Evolutionary conservation across 768 basidiomycete genomes (phyloP).

Genomic region (Coprinopsis strossmayeri): DNA sequence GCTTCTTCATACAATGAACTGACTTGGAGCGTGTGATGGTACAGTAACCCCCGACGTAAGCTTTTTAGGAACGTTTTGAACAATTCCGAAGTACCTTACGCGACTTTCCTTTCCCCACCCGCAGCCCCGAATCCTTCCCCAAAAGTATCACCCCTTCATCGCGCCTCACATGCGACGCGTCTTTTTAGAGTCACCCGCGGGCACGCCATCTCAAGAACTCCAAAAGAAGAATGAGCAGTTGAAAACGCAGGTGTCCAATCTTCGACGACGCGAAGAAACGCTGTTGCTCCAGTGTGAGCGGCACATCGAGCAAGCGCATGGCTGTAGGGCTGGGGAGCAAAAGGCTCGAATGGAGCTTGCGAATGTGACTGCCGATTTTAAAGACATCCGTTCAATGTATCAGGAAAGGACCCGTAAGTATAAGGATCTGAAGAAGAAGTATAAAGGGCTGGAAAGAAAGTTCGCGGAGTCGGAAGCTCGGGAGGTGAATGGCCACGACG

Average conservation of each 20-base stretch:
- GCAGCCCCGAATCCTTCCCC: slow-evolving; percentile 30
- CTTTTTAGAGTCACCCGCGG: slow-evolving; percentile 10
- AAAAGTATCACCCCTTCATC: slow-evolving; percentile 38
- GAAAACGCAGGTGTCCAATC: neutral
- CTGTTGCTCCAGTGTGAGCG: slow-evolving; percentile 6
- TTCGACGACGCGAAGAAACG: neutral
- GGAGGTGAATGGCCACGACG: no score
- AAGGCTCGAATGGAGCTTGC: slow-evolving; percentile 1
- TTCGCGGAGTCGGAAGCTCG: no score
- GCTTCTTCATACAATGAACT: no score
- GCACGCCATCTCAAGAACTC: neutral
- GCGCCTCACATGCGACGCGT: slow-evolving; percentile 30
- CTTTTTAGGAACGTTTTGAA: slow-evolving; percentile 13
- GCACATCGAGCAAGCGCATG: slow-evolving; percentile 1
- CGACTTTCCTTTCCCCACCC: neutral
- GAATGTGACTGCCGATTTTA: neutral
- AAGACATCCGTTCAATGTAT: no score
- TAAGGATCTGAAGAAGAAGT: no score
- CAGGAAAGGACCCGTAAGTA: no score
- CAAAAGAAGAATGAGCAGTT: neutral
- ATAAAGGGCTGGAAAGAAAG: no score
- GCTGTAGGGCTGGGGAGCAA: neutral
- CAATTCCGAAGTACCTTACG: no score
- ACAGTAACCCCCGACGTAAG: slow-evolving; percentile 38
- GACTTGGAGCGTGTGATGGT: no score